Evolutionary conservation across 306 rosid genomes (phyloP).

Genomic region (Vigna hirtella): DNA sequence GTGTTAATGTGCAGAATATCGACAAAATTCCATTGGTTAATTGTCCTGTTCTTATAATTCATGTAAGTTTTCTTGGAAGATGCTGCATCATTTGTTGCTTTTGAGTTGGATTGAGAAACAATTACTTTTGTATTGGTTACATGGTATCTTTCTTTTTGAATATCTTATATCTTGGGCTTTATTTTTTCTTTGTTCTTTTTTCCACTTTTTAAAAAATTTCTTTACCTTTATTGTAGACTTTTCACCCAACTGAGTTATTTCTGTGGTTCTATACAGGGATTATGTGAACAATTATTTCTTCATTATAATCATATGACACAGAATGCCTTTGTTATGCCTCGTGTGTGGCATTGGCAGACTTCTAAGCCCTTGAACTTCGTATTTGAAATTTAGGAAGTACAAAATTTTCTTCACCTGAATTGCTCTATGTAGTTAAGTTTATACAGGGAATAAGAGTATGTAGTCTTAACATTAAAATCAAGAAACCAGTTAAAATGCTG

Average conservation of each 20-base stretch:
- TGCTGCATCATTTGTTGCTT: conserved; percentile 23
- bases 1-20: conserved; percentile 68
- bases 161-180: not conserved
- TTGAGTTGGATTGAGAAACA: conserved; percentile 22
- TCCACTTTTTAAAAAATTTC: too few species aligned
- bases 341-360: conserved; percentile 2
- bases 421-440: not conserved
- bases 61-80: conserved; percentile 59
- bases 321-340: not conserved
- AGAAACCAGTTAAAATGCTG: not conserved
- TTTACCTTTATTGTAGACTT: too few species aligned
- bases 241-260: too few species aligned
- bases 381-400: not conserved
- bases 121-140: conserved; percentile 1
- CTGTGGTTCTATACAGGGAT: not conserved
- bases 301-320: not conserved
- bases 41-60: conserved; percentile 89
- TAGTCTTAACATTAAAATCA: not conserved
- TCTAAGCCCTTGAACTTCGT: not conserved
- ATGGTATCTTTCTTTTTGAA: not conserved
- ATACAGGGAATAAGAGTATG: not conserved
- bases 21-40: conserved; percentile 83
- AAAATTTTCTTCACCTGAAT: not conserved
- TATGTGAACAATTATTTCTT: not conserved
- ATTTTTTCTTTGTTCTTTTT: not conserved